Evolutionary conservation across 306 rosid species (phyloP).

Genomic region (Begonia masoniana): DNA sequence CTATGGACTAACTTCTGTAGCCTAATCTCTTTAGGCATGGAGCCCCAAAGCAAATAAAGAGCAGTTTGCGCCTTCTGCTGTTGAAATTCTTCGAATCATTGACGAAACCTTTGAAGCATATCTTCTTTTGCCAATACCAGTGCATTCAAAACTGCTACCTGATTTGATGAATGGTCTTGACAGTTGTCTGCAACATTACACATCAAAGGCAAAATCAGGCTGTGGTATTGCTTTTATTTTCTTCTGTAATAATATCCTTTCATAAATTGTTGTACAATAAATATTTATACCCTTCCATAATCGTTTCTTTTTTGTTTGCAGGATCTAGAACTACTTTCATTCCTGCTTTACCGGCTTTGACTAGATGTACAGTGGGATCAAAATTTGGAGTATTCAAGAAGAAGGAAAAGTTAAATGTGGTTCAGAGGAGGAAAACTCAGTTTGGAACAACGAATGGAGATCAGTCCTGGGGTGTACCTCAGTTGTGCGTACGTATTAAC

Average conservation of each 20-base stretch:
- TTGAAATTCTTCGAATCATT: conserved; percentile 58
- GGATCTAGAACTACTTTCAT: conserved; percentile 47
- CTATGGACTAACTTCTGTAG: conserved; percentile 1
- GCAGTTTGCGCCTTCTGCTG: conserved; percentile 66
- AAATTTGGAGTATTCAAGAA: conserved; percentile 62
- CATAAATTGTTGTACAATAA: too few relatives aligned
- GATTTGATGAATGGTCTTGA: conserved; percentile 71
- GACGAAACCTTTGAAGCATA: conserved; percentile 91
- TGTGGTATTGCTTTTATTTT: conserved; percentile 43
- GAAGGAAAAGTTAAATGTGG: conserved; percentile 49
- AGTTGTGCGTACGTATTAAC: conserved; percentile 71
- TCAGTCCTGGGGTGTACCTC: conserved; percentile 43
- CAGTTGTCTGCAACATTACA: conserved; percentile 69
- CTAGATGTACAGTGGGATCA: conserved; percentile 69
- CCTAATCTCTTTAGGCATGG: conserved; percentile 44
- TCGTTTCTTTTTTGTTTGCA: conserved; percentile 18
- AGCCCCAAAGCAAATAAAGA: conserved; percentile 68
- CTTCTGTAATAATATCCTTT: too few relatives aligned
- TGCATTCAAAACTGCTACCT: conserved; percentile 49
- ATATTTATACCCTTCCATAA: too few relatives aligned
- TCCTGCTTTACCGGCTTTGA: conserved; percentile 75
- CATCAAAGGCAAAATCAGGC: conserved; percentile 62
- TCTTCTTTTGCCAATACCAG: conserved; percentile 68
- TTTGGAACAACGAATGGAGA: conserved; percentile 41
- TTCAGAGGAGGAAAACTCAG: conserved; percentile 44